phyloP scores from a whole-genome alignment of 2,329 filamentous ascomycete species.

The Xylariaceae sp. region DNA sequence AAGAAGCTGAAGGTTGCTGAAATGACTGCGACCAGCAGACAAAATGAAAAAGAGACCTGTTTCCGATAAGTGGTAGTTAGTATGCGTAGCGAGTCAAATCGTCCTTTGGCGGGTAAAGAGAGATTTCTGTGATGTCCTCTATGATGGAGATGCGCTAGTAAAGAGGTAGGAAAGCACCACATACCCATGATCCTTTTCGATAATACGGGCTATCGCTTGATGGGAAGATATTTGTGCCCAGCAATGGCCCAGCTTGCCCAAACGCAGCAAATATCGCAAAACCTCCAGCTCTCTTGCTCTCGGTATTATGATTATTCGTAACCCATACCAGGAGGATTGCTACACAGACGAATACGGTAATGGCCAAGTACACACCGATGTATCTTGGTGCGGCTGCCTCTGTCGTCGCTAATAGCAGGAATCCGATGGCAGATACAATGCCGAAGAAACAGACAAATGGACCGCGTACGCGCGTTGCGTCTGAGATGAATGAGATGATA shows the following conservation, averaged over 20 bases:
- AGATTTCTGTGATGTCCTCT: too few relatives aligned
- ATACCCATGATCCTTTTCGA: slow-evolving; percentile 36
- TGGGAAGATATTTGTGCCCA: slow-evolving; percentile 35
- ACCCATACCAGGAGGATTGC: slow-evolving; percentile 37
- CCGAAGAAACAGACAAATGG: slow-evolving; percentile 37
- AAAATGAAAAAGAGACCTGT: slow-evolving; percentile 25
- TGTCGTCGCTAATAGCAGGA: slow-evolving; percentile 39
- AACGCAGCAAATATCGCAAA: slow-evolving; percentile 37
- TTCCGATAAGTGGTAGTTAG: too few relatives aligned
- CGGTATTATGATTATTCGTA: slow-evolving; percentile 36
- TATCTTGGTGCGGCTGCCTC: slow-evolving; percentile 33
- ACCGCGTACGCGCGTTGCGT: slow-evolving; percentile 36
- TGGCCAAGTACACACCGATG: slow-evolving; percentile 37
- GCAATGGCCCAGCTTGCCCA: slow-evolving; percentile 33
- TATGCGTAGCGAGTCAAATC: too few relatives aligned
- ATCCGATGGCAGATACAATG: slow-evolving; percentile 37
- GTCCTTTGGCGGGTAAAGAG: too few relatives aligned
- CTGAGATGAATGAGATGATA: slow-evolving; percentile 34
- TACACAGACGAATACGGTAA: slow-evolving; percentile 37
- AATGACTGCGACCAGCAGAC: slow-evolving; percentile 19
- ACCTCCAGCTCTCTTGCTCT: slow-evolving; percentile 36
- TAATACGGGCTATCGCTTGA: slow-evolving; percentile 33
- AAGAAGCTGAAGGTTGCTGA: slow-evolving; percentile 15
- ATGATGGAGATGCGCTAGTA: too few relatives aligned
- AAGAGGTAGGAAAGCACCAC: too few relatives aligned